Evolutionary conservation across 1,284 basidiomycete species (phyloP), one percentile per base, ranked within the genome.

Genomic region (Fomes fomentarius): DNA sequence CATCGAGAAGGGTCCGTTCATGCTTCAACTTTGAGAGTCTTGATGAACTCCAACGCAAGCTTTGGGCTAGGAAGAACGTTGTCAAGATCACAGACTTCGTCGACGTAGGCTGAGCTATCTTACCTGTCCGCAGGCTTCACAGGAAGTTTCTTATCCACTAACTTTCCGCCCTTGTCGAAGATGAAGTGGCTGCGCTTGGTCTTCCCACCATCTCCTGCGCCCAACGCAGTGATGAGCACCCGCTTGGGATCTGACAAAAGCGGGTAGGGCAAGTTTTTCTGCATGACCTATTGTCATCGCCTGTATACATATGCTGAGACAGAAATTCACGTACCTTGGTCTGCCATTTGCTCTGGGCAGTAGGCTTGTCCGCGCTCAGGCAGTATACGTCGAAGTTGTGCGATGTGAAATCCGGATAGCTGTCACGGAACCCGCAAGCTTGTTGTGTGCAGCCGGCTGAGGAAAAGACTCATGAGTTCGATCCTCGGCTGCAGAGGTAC

Each of bases 171-270:
- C 70, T 92, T 90, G 62, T 84, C 91, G 63, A 96, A 95, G 60
- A 96, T 83, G 71, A 96, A 96, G 71, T 96, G 93, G 58, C 90
- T 93, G 17, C 94, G 83, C 71, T 91, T 90, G 40, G 91, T 93
- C 75, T 85, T 91, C 41, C 87, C 90, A 2, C 86, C 89, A 42
- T 85, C 84, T 2, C 83, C 88, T 2, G 94, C 93, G 14, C 94
- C 95, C 33, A 98, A 79, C 8, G 84, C 84, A 46, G 81, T 81
- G 66, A 98, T 93, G 31, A 98, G 78, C 34, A 79, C 70, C 37
- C 89, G 83, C 67, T 94, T 84, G 19, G 91, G 93, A 70, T 98
- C 96, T 8, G 91, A 96, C 40, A 98, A 79, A 5, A 98, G 77
- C 4, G 85, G 80, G 71, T 95, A 98, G 12, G 87, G 91, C 19